Base-by-base conservation (phyloP, 192 early-diverging fungal genomes). In the Spinellus fusiger region DNA sequence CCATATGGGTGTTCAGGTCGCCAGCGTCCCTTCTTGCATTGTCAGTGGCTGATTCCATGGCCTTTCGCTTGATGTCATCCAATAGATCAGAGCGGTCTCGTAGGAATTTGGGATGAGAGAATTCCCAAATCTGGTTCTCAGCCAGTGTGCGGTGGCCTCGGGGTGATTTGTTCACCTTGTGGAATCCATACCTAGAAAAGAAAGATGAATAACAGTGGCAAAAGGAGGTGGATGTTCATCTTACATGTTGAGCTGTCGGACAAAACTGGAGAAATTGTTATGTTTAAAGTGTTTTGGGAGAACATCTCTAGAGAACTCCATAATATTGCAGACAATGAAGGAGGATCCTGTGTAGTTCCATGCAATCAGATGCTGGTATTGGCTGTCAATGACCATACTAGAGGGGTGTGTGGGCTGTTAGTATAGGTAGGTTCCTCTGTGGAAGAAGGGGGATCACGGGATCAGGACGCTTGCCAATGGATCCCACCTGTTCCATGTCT, bases 71-170 rank as follows among this genome's bases (percentile, higher is more conserved):
- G 69, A 95, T 95, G 59, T 94, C 91, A 64, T 95, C 90, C 16
- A 92, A 75, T 58, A 92, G 66, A 65, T 90, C 89, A 5, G 87
- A 79, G 6, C 85, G 79, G 59, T 85, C 86, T 57, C 90, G 79
- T 50, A 88, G 71, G 55, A 91, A 93, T 49, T 90, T 90, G 70
- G 83, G 80, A 56, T 93, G 91, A 48, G 85, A 89, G 59, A 93
- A 93, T 73, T 91, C 89, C 91, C 91, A 93, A 66, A 92, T 89
- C 68, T 93, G 92, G 75, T 93, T 92, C 68, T 93, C 92, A 23
- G 86, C 89, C 60, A 88, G 69, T 10, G 90, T 91, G 44, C 90
- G 80, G 65, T 90, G 87, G 5, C 90, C 87, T 48, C 91, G 77
- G 31, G 91, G 88, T 55, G 88, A 90, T 66, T 93, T 93, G 81